Evolutionary conservation across 352 stramenopile species (phyloP).

Genomic region (Globisporangium irregulare): DNA sequence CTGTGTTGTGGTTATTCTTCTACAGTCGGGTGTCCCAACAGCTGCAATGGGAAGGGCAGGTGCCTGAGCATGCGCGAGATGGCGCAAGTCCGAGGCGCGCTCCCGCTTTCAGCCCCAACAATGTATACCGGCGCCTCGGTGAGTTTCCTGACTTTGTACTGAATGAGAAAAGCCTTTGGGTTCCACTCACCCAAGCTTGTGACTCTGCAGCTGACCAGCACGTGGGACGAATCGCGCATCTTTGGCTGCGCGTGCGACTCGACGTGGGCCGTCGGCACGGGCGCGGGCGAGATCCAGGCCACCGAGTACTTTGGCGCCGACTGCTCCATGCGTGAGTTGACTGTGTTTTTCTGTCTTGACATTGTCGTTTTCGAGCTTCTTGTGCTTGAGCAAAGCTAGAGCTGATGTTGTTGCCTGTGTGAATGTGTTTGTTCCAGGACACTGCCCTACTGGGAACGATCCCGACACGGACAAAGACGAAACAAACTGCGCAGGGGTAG

Average conservation of each 20-base stretch:
- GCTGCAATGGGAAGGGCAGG: slow-evolving; percentile 68
- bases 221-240: slow-evolving; percentile 91
- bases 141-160: neutral
- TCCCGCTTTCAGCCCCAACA: slow-evolving; percentile 64
- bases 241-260: slow-evolving; percentile 90
- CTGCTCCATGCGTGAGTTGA: slow-evolving; percentile 67
- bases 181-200: neutral
- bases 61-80: slow-evolving; percentile 87
- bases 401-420: neutral
- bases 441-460: slow-evolving; percentile 83
- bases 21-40: slow-evolving; percentile 55
- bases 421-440: slow-evolving; percentile 28
- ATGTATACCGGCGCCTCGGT: slow-evolving; percentile 48
- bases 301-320: slow-evolving; percentile 89
- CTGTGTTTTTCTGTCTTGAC: neutral
- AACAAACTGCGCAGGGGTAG: slow-evolving; percentile 63
- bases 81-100: slow-evolving; percentile 46
- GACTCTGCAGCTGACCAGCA: slow-evolving; percentile 37
- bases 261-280: slow-evolving; percentile 76
- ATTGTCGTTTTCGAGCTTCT: neutral
- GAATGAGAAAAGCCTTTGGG: neutral
- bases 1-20: neutral
- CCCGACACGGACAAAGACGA: slow-evolving; percentile 65
- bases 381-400: neutral
- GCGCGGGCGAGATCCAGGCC: slow-evolving; percentile 66